Conservation (phyloP, 768 basidiomycete species). For the Boletus rubescentipes region DNA sequence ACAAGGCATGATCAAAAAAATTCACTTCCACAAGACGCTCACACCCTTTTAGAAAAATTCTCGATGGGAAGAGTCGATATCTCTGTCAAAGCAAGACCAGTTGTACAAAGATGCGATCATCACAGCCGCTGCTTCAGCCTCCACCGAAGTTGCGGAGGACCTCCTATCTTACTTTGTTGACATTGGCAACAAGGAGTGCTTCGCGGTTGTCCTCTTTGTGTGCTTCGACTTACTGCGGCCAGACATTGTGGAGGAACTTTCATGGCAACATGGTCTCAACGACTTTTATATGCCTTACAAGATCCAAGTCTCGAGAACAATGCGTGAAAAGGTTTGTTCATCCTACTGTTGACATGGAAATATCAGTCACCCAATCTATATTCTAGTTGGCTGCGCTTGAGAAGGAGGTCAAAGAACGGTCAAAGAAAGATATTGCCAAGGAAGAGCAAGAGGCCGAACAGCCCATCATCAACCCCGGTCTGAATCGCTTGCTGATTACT, state of each 20-base stretch:
- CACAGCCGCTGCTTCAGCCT: slow-evolving; percentile 82
- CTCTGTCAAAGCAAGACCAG: slow-evolving; percentile 93
- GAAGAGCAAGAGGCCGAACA: slow-evolving; percentile 85
- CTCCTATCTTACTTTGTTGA: slow-evolving; percentile 95
- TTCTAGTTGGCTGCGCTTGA: slow-evolving; percentile 71
- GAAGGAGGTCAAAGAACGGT: slow-evolving; percentile 85
- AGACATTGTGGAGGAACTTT: slow-evolving; percentile 90
- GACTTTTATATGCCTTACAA: slow-evolving; percentile 98
- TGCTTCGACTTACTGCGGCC: slow-evolving; percentile 96
- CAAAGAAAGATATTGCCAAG: slow-evolving; percentile 84
- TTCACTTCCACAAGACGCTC: background rate
- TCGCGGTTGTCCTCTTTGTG: slow-evolving; percentile 83
- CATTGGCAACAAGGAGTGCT: slow-evolving; percentile 98
- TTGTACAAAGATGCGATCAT: slow-evolving; percentile 96
- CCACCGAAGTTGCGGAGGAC: slow-evolving; percentile 92
- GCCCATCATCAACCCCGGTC: slow-evolving; percentile 86
- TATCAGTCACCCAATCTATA: slow-evolving; percentile 6
- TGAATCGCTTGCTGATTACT: slow-evolving; percentile 63
- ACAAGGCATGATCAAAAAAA: slow-evolving; percentile 61
- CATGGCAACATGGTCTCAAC: slow-evolving; percentile 94
- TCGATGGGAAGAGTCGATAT: slow-evolving; percentile 95
- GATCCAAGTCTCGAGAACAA: slow-evolving; percentile 81
- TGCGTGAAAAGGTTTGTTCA: slow-evolving; percentile 66
- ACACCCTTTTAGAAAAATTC: slow-evolving; percentile 70
- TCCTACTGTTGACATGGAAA: background rate